Percentiles rank a stretch among this genome's conserved stretches.
Conservation (phyloP, 1,139 yeast species). For the Debaryomycetaceae sp. region DNA sequence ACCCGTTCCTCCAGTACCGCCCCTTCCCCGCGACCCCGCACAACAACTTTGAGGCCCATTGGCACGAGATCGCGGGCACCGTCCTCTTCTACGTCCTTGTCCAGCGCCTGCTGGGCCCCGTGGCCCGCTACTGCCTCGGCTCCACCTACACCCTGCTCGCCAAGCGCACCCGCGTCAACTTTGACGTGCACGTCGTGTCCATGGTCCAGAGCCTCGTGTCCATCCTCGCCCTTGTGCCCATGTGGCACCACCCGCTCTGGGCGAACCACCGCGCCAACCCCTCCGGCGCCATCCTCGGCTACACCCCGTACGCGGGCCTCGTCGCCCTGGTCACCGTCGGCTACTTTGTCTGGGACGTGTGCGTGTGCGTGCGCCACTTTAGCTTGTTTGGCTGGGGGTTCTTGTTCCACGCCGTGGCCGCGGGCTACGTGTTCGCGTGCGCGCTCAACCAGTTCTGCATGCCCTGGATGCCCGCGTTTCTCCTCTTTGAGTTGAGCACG, state of each 20-base stretch:
- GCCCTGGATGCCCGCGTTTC: slow-evolving; percentile 78
- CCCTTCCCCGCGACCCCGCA: slow-evolving; percentile 34
- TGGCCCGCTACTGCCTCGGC: slow-evolving; percentile 25
- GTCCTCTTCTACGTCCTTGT: slow-evolving; percentile 27
- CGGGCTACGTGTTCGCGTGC: slow-evolving; percentile 61
- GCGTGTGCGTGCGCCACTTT: slow-evolving; percentile 51
- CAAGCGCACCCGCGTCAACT: slow-evolving; percentile 47
- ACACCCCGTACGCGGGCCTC: slow-evolving; percentile 64
- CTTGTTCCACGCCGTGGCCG: slow-evolving; percentile 75
- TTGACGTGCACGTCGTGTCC: slow-evolving; percentile 84
- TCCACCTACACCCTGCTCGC: slow-evolving; percentile 37
- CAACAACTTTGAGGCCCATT: slow-evolving; percentile 27
- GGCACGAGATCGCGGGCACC: slow-evolving; percentile 41
- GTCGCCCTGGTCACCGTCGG: slow-evolving; percentile 67
- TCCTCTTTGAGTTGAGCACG: slow-evolving; percentile 82
- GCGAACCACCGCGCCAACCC: slow-evolving; percentile 37
- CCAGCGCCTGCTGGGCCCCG: slow-evolving; percentile 30
- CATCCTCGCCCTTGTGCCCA: slow-evolving; percentile 42
- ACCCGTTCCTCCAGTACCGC: slow-evolving; percentile 33
- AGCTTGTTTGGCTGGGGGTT: slow-evolving; percentile 73
- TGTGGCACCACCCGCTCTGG: slow-evolving; percentile 41
- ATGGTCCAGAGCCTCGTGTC: slow-evolving; percentile 69
- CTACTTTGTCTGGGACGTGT: slow-evolving; percentile 86
- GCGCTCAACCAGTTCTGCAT: slow-evolving; percentile 39
- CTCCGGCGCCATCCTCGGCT: slow-evolving; percentile 40